Percentiles rank a stretch among this genome's conserved stretches.
phyloP scores from a whole-genome alignment of 768 basidiomycete species.

The Leccinellum albellum region DNA sequence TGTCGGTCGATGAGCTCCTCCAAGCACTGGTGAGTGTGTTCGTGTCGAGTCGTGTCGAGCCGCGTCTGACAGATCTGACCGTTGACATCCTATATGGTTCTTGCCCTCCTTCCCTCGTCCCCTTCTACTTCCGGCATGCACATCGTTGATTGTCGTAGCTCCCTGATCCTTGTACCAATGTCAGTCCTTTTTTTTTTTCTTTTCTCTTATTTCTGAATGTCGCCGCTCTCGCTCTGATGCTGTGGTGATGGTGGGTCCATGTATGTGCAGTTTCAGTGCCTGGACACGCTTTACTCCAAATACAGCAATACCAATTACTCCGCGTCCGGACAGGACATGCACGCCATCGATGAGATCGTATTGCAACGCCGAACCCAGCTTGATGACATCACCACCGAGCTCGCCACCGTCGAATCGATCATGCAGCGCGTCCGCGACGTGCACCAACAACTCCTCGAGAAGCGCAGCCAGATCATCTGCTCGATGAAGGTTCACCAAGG shows the following conservation, averaged over 20 bases:
- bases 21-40: constrained; percentile 8
- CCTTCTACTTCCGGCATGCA: not conserved
- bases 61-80: not conserved
- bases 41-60: not conserved
- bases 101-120: not conserved
- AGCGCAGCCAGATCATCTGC: constrained; percentile 5
- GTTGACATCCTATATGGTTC: not conserved
- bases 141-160: constrained; percentile 2
- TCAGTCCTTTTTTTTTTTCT: not conserved
- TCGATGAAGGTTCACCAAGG: constrained; percentile 22
- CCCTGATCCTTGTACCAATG: constrained; percentile 11
- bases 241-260: not conserved
- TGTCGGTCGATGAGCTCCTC: constrained; percentile 13
- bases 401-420: constrained; percentile 10
- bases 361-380: constrained; percentile 14
- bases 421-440: constrained; percentile 8
- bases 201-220: not conserved
- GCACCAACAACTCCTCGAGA: constrained; percentile 12
- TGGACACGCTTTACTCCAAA: constrained; percentile 18
- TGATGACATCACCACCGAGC: constrained; percentile 8
- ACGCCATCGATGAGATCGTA: constrained; percentile 13
- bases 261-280: constrained; percentile 7
- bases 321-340: constrained; percentile 10
- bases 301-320: constrained; percentile 14
- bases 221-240: not conserved